Conservation (phyloP, 2,329 filamentous ascomycete genomes). For the Ceratocystis colombiana region DNA sequence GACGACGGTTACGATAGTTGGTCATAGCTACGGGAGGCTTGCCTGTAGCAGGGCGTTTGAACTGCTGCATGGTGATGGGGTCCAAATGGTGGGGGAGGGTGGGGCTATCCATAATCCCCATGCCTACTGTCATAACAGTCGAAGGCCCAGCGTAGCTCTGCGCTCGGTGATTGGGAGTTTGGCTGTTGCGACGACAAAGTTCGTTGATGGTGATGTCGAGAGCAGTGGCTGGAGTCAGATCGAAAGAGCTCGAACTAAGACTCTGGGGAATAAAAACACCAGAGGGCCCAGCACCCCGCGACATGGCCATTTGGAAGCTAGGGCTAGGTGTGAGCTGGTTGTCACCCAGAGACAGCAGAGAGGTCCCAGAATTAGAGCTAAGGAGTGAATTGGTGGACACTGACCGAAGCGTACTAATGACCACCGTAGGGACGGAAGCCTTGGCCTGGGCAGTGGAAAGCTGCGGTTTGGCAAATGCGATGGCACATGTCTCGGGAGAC, state of each 20-base stretch:
- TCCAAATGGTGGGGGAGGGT: constrained; percentile 26
- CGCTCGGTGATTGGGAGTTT: constrained; percentile 37
- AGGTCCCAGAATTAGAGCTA: constrained; percentile 18
- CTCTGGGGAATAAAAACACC: constrained; percentile 24
- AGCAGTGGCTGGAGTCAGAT: constrained; percentile 27
- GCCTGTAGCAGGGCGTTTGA: neutral
- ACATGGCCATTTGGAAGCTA: constrained; percentile 24
- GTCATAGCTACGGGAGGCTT: constrained; percentile 17
- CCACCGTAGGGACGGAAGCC: constrained; percentile 8
- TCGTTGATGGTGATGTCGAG: constrained; percentile 41
- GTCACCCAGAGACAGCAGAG: constrained; percentile 8
- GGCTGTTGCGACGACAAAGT: constrained; percentile 49
- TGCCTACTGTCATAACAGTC: constrained; percentile 14
- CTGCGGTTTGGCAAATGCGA: neutral
- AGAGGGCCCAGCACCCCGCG: constrained; percentile 24
- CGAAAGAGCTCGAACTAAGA: constrained; percentile 20
- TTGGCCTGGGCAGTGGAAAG: neutral
- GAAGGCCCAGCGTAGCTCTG: constrained; percentile 29
- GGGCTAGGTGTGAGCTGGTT: constrained; percentile 17
- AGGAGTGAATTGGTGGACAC: neutral
- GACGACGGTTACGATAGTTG: constrained; percentile 11
- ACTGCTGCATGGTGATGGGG: neutral
- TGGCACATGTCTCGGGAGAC: neutral
- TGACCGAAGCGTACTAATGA: constrained; percentile 12
- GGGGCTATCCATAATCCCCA: constrained; percentile 33